phyloP scores from a whole-genome alignment of 1,284 basidiomycete species.

The Salmacisia buchloeana region DNA sequence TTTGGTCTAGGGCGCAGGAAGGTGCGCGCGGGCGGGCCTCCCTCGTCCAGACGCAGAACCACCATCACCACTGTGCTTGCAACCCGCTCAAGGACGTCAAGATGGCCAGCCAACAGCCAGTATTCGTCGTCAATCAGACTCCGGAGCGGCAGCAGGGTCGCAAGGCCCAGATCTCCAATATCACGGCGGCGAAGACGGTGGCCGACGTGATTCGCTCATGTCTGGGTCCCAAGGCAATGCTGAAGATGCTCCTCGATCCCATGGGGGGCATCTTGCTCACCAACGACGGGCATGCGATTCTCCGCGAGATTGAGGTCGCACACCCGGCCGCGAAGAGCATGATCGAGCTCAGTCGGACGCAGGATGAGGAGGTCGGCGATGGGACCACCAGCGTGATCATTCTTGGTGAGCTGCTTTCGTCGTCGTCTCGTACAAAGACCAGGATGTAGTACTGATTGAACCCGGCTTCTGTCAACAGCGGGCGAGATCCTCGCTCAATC shows the following conservation, averaged over 20 bases:
- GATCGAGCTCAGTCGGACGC: conserved; percentile 95
- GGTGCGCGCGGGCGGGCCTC: too few species aligned
- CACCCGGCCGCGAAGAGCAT: conserved; percentile 98
- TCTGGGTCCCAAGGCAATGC: conserved; percentile 93
- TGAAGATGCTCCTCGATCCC: conserved; percentile 94
- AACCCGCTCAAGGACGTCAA: background rate
- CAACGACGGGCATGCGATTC: conserved; percentile 94
- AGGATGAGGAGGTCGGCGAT: conserved; percentile 97
- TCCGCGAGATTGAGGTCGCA: conserved; percentile 94
- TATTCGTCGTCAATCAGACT: conserved; percentile 62
- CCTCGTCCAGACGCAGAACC: too few species aligned
- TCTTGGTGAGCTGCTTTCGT: conserved; percentile 61
- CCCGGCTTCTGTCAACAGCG: conserved; percentile 56
- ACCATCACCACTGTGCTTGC: too few species aligned
- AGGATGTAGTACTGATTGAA: background rate
- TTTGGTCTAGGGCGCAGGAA: too few species aligned
- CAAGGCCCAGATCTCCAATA: conserved; percentile 95
- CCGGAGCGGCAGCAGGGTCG: conserved; percentile 88
- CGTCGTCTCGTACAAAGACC: background rate
- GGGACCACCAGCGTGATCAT: conserved; percentile 97
- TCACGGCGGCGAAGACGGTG: conserved; percentile 96
- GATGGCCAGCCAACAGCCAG: conserved; percentile 48
- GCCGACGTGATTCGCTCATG: conserved; percentile 98
- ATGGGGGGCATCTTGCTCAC: conserved; percentile 59
- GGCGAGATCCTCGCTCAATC: conserved; percentile 99